Evolutionary conservation across 768 basidiomycete species (phyloP).

Genomic region (Leccinum obscurum): DNA sequence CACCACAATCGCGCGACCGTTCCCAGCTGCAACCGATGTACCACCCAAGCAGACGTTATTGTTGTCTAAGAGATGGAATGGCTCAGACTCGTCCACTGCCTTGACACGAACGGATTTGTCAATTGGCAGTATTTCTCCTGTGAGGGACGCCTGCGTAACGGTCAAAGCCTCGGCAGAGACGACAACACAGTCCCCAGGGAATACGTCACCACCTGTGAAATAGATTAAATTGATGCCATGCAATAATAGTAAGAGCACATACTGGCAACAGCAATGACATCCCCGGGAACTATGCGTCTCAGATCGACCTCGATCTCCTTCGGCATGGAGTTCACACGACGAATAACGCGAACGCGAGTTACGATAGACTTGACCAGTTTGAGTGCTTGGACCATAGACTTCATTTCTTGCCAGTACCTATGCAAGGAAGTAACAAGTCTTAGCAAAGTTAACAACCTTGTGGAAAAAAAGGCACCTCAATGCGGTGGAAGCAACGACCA

Average conservation of each 20-base stretch:
- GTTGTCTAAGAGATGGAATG: conserved; percentile 33
- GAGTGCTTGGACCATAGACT: conserved; percentile 36
- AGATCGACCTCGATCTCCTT: conserved; percentile 33
- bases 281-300: conserved; percentile 34
- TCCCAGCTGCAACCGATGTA: conserved; percentile 36
- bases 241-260: background rate
- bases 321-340: conserved; percentile 18
- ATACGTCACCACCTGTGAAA: conserved; percentile 34
- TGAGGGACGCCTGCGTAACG: conserved; percentile 37
- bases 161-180: conserved; percentile 35
- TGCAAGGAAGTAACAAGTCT: background rate
- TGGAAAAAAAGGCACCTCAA: conserved; percentile 23
- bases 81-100: conserved; percentile 15
- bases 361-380: conserved; percentile 35
- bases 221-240: background rate
- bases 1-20: conserved; percentile 31
- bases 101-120: conserved; percentile 28
- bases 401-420: conserved; percentile 36
- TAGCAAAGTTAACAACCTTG: background rate
- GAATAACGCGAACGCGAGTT: conserved; percentile 34
- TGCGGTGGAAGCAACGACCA: conserved; percentile 37
- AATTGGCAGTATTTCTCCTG: conserved; percentile 37
- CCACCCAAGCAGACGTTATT: conserved; percentile 36
- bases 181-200: conserved; percentile 37
- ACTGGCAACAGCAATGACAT: conserved; percentile 34